Evolutionary conservation across 2,329 filamentous ascomycete species (phyloP).

Genomic region (Aspergillus jensenii): DNA sequence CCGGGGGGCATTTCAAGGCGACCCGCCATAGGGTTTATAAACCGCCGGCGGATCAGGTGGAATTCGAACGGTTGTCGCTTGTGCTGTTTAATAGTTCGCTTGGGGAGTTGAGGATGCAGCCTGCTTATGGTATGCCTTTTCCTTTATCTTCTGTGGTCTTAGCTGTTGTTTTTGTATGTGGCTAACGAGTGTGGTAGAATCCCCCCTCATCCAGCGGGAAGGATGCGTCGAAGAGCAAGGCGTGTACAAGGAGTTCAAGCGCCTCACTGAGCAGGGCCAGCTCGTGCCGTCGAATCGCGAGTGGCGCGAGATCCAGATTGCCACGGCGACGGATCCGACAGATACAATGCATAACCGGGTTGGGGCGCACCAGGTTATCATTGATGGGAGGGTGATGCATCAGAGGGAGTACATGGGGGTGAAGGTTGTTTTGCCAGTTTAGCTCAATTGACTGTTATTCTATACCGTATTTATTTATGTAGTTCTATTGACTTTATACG

Average conservation of each 20-base stretch:
- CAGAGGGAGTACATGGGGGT: conserved; percentile 50
- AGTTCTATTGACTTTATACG: too few species aligned
- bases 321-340: conserved; percentile 45
- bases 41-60: conserved; percentile 40
- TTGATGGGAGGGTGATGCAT: conserved; percentile 49
- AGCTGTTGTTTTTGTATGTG: too few species aligned
- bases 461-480: too few species aligned
- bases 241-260: conserved; percentile 49
- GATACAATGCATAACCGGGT: conserved; percentile 42
- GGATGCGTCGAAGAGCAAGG: conserved; percentile 47
- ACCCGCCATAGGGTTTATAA: conserved; percentile 47
- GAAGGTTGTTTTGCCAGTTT: conserved; percentile 47
- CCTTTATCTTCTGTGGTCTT: neutral
- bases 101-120: conserved; percentile 45
- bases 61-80: conserved; percentile 30
- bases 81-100: conserved; percentile 50
- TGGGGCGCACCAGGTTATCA: conserved; percentile 44
- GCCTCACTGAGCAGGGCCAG: conserved; percentile 39
- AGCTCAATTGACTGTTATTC: neutral
- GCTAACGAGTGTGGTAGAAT: conserved; percentile 20
- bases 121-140: conserved; percentile 30
- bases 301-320: conserved; percentile 53
- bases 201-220: conserved; percentile 42
- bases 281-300: conserved; percentile 48
- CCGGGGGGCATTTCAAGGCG: conserved; percentile 49